phyloP scores from a whole-genome alignment of 805 yeast species.

The Debaryomyces castellii region DNA sequence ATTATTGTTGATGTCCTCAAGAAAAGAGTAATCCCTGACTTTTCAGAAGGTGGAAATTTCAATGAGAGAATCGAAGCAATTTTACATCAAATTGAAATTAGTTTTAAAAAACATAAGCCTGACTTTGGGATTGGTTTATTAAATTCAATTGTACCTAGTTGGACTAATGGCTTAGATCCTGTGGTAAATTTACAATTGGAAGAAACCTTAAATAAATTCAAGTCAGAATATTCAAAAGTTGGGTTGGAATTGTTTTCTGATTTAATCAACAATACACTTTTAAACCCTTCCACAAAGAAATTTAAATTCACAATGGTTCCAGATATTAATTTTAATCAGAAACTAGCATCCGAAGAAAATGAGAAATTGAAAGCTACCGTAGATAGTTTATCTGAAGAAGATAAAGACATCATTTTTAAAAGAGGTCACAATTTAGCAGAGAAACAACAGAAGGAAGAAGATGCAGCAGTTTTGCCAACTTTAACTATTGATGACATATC shows the following conservation, averaged over 20 bases:
- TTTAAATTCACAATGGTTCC: slow-evolving; percentile 82
- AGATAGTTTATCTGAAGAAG: slow-evolving; percentile 48
- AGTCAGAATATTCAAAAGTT: slow-evolving; percentile 50
- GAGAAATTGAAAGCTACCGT: slow-evolving; percentile 47
- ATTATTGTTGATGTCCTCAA: slow-evolving; percentile 49
- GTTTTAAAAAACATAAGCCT: slow-evolving; percentile 83
- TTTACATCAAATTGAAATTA: slow-evolving; percentile 81
- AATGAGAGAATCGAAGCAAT: slow-evolving; percentile 70
- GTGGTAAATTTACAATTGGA: slow-evolving; percentile 67
- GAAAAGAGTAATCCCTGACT: slow-evolving; percentile 35
- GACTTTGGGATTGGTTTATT: slow-evolving; percentile 83
- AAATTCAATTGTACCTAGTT: slow-evolving; percentile 73
- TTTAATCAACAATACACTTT: slow-evolving; percentile 52
- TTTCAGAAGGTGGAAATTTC: slow-evolving; percentile 20
- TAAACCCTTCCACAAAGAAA: slow-evolving; percentile 45
- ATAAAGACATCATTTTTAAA: slow-evolving; percentile 54
- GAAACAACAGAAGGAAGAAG: slow-evolving; percentile 68
- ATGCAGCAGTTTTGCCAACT: slow-evolving; percentile 78
- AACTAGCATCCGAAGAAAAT: slow-evolving; percentile 56
- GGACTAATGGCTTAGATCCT: slow-evolving; percentile 84
- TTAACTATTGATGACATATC: slow-evolving; percentile 73
- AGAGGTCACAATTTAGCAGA: slow-evolving; percentile 61
- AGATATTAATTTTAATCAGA: slow-evolving; percentile 49
- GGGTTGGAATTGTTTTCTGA: slow-evolving; percentile 59
- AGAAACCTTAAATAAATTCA: slow-evolving; percentile 56